Percentiles rank a stretch among this genome's conserved stretches.
These are phyloP conservation scores for Hansenula lynferdii DNA, from an alignment of 1,139 yeast genomes.

Conservation along the genomic window DNA sequence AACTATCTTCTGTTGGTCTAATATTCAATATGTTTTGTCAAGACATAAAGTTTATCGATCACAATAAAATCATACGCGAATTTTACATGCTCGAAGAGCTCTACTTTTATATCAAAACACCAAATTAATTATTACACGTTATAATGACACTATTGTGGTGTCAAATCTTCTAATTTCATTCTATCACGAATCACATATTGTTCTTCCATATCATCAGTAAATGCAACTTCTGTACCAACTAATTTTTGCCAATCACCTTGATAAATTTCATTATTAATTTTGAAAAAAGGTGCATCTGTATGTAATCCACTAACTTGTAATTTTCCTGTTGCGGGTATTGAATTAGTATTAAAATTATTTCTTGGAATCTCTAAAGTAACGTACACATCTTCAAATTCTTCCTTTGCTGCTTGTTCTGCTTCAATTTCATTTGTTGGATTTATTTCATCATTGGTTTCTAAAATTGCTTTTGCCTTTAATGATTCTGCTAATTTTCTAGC, in stretches of 20 bases:
- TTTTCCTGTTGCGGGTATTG: constrained; percentile 29
- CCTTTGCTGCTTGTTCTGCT: too few species aligned
- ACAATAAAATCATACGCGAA: not conserved
- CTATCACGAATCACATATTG: constrained; percentile 29
- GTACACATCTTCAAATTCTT: constrained; percentile 32
- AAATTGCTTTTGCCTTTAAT: not conserved
- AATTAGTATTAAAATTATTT: constrained; percentile 24
- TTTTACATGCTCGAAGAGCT: not conserved
- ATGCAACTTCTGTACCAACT: constrained; percentile 75
- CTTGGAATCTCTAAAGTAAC: constrained; percentile 40
- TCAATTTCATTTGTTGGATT: too few species aligned
- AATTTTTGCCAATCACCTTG: constrained; percentile 75
- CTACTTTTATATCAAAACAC: not conserved
- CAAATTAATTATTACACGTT: too few species aligned
- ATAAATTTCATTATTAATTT: constrained; percentile 52
- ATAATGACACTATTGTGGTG: too few species aligned
- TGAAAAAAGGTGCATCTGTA: constrained; percentile 45
- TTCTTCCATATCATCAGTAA: constrained; percentile 26
- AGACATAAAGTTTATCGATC: not conserved
- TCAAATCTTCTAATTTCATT: constrained; percentile 26
- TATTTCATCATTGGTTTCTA: constrained; percentile 10
- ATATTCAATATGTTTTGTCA: too few species aligned
- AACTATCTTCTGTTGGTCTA: not conserved
- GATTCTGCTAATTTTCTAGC: constrained; percentile 29
- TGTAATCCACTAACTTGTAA: constrained; percentile 51